Evolutionary conservation across 2,329 filamentous ascomycete species (phyloP).

Genomic region (Fusarium musae): DNA sequence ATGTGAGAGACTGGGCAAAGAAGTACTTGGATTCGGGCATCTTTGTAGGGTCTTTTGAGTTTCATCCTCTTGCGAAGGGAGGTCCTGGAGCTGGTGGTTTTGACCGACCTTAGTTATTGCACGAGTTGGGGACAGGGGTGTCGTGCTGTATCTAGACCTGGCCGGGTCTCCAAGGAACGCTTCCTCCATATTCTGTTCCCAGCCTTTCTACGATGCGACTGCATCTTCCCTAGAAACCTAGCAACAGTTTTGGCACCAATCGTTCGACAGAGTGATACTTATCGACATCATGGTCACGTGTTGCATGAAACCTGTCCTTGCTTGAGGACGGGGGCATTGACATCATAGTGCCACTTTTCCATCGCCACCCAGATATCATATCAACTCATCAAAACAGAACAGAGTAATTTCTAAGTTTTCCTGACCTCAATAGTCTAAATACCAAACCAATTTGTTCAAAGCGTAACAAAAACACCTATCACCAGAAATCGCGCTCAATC

Average conservation of each 20-base stretch:
- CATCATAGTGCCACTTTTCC: conserved; percentile 2
- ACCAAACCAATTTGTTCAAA: accelerated
- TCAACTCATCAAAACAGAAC: background rate
- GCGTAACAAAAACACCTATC: background rate
- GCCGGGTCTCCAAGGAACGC: background rate
- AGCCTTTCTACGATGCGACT: accelerated
- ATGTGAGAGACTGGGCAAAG: conserved; percentile 12
- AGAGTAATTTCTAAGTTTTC: accelerated
- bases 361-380: background rate
- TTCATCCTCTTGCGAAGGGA: conserved; percentile 3
- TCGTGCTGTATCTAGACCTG: too few relatives aligned
- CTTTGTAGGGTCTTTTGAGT: conserved; percentile 7
- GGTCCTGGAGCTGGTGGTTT: conserved; percentile 11
- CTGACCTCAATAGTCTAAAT: background rate
- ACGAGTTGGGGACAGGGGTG: background rate
- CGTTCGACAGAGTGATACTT: background rate
- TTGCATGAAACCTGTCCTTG: background rate
- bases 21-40: conserved; percentile 17
- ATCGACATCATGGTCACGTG: background rate
- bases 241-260: background rate
- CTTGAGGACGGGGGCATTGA: background rate
- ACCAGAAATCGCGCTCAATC: accelerated
- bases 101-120: background rate
- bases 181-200: background rate
- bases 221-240: background rate